Base-by-base conservation (phyloP, 2,329 filamentous ascomycete species). In the Colletotrichum cuscutae region DNA sequence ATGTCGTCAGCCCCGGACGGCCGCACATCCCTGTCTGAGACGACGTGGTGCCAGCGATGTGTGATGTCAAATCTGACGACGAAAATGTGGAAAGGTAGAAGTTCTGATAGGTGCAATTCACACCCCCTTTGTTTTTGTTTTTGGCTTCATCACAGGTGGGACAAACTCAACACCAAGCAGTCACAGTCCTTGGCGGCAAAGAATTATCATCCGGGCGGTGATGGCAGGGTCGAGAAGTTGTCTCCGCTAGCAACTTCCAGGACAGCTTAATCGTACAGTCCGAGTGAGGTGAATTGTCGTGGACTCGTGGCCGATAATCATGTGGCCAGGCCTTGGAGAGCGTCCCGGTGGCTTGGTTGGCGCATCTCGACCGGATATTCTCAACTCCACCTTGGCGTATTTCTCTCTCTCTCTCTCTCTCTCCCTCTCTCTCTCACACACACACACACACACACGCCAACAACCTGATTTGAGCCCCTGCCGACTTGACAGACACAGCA, bases 281-380 rank as follows among this genome's bases (percentile, higher is more conserved):
- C 28, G 19, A n/a, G 30, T 32, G n/a, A 32, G 12, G 19, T 42
- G 35, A 42, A 15, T 46, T 30, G 42, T 22, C 30, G 37, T n/a
- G 5, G 59, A 42, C 37, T 42, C 15, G 37, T 42, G 37, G 37
- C 13, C 37, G 13, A 42, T 42, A 8, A 12, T 22, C 37, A 32
- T 32, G 24, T n/a, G 46, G 46, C n/a, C 8, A 42, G 8, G 15
- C 30, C 11, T 35, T 22, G n/a, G n/a, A 49, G 53, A 32, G 35
- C 53, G 35, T 32, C 19, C 52, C 24, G 22, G 22, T 42, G 28
- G 24, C 52, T 46, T 22, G 28, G 3, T 49, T 59, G 26, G 66
- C 42, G n/a, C 49, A 24, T n/a, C n/a, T 46, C 9, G 30, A 60
- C 71, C 71, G 66, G 67, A 53, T 73, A 65, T 73, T 61, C 56